phyloP scores from a whole-genome alignment of 345 rosid species.

The Capsella bursapastoris region DNA sequence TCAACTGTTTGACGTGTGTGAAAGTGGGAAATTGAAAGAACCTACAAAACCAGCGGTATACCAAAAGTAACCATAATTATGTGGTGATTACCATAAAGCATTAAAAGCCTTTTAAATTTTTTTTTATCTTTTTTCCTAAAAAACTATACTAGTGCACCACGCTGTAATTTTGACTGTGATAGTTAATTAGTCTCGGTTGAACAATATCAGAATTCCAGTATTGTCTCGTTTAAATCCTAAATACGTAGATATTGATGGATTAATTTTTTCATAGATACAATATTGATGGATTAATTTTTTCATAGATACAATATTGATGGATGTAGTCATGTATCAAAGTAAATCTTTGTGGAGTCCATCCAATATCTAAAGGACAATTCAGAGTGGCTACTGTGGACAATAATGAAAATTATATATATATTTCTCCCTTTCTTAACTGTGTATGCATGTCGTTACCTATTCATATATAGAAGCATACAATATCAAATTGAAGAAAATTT shows the following conservation, averaged over 20 bases:
- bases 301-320: not conserved
- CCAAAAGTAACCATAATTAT: not conserved
- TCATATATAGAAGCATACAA: not conserved
- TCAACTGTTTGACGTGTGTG: not conserved
- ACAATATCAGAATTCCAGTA: not conserved
- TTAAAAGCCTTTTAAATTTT: not conserved
- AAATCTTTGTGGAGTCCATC: conserved; percentile 19
- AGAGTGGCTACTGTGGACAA: conserved; percentile 14
- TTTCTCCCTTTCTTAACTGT: too few species aligned
- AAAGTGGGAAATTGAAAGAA: not conserved
- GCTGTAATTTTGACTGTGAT: not conserved
- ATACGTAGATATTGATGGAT: not conserved
- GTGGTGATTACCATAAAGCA: not conserved
- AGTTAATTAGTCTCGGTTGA: not conserved
- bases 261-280: not conserved
- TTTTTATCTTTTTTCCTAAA: not conserved
- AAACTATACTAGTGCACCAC: not conserved
- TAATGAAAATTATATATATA: not conserved
- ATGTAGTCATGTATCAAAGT: not conserved
- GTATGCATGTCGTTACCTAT: not conserved
- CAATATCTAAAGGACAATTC: conserved; percentile 21
- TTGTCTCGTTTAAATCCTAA: not conserved
- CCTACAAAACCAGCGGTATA: not conserved
- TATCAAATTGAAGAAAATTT: not conserved
- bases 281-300: not conserved